These are phyloP conservation scores for Fragaria ananassa DNA, from an alignment of 306 rosid genomes.

Conservation along the genomic window DNA sequence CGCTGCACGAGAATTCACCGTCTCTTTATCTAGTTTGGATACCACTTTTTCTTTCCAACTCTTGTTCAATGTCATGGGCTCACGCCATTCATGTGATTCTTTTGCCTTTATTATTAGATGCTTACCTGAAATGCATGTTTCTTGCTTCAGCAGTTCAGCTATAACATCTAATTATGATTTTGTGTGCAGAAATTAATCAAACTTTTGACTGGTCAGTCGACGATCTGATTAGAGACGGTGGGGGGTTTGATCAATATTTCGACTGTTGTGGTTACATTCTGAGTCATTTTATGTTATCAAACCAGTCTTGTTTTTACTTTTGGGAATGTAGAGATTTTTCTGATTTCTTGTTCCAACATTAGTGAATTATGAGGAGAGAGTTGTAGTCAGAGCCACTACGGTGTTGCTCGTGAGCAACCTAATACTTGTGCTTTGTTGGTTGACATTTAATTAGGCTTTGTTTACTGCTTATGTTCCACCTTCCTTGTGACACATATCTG, in stretches of 20 bases:
- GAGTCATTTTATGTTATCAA: constrained; percentile 15
- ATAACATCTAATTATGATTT: constrained; percentile 29
- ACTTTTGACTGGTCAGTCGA: constrained; percentile 43
- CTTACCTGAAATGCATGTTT: constrained; percentile 24
- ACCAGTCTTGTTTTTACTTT: constrained; percentile 17
- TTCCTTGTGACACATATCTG: constrained; percentile 36
- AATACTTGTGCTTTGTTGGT: constrained; percentile 68
- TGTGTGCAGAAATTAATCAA: constrained; percentile 46
- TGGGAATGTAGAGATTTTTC: constrained; percentile 17
- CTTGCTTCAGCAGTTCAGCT: constrained; percentile 12
- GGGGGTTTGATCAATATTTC: constrained; percentile 26
- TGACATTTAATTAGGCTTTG: constrained; percentile 57
- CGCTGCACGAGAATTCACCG: constrained; percentile 37
- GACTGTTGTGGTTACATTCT: background rate
- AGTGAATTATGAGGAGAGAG: constrained; percentile 35
- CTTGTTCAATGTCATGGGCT: constrained; percentile 41
- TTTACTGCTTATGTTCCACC: constrained; percentile 36
- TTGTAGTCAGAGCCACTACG: constrained; percentile 44
- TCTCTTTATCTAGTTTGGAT: constrained; percentile 25
- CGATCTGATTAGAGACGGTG: constrained; percentile 44
- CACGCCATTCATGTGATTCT: constrained; percentile 73
- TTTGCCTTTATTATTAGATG: constrained; percentile 26
- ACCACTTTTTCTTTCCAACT: constrained; percentile 24
- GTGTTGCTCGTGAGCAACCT: constrained; percentile 70
- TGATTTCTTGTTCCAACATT: constrained; percentile 16